Conservation (phyloP, 2,329 filamentous ascomycete species). For the Rugonectria rugulosa region DNA sequence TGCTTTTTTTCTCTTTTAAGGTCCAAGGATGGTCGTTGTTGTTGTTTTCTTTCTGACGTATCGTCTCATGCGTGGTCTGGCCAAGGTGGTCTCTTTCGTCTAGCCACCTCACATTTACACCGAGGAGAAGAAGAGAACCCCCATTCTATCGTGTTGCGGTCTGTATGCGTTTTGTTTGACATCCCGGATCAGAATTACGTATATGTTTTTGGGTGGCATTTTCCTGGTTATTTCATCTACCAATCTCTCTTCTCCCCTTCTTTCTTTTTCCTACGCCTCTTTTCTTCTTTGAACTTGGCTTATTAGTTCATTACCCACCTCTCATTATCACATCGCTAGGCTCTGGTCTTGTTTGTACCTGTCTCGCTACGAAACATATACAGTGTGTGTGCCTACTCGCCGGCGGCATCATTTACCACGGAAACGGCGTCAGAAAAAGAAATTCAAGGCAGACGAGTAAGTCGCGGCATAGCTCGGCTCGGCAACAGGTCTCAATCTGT, state of each 20-base stretch:
- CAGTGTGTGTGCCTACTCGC: background rate
- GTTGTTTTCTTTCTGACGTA: conserved; percentile 11
- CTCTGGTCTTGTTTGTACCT: background rate
- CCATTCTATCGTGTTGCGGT: background rate
- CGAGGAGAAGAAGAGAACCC: no score
- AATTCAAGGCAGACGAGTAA: background rate
- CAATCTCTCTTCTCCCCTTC: background rate
- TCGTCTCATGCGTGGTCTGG: conserved; percentile 17
- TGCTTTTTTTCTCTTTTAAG: conserved; percentile 7
- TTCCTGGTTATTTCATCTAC: conserved; percentile 11
- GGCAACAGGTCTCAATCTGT: no score
- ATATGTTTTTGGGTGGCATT: background rate
- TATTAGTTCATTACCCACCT: conserved; percentile 1
- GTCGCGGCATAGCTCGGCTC: no score
- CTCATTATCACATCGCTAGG: background rate
- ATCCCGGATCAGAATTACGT: conserved; percentile 4
- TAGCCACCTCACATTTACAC: background rate
- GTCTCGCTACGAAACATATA: background rate
- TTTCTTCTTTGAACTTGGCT: conserved; percentile 10
- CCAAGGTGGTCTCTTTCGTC: conserved; percentile 3
- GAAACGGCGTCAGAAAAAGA: background rate
- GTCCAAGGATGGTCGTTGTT: conserved; percentile 9
- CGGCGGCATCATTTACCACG: background rate
- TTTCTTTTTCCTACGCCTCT: conserved; percentile 1
- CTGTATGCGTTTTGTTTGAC: conserved; percentile 6